Base-by-base conservation (phyloP, 192 early-diverging fungal species). In the Coemansia sp. region DNA sequence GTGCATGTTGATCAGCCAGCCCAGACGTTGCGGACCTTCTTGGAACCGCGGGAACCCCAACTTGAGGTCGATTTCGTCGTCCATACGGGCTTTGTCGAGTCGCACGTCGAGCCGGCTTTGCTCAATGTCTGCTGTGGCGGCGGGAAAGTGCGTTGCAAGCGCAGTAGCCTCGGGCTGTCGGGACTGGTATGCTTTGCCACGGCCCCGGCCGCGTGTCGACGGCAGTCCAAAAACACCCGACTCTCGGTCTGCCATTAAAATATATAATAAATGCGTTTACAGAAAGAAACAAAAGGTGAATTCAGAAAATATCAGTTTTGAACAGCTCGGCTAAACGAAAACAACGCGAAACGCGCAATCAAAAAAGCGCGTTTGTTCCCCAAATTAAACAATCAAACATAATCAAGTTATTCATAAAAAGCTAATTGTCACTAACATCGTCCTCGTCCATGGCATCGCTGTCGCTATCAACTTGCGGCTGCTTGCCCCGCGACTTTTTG, bases 1-100 rank as follows among this genome's bases (percentile, higher is more conserved):
- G 65, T 94, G 91, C 85, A 97, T 96, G 84, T 99, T 99, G 27
- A 96, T 87, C 35, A 99, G 82, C 97, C 97, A 99, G 1, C 97
- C 97, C 2, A 90, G 64, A 17, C 85, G 83, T 45, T 82, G 76
- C 10, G 89, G 87, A 9, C 91, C 91, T 58, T 91, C 86, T 27
- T 90, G 85, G 66, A 89, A 89, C 67, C 85, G 79, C 12, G 72
- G 58, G 53, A 90, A 92, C 29, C 89, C 89, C 23, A 92, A 75
- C 54, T 77, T 79, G 9, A 66, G 73, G 58, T 90, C 88, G 55
- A 92, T 67, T 55, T 76, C 70, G 67, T 82, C 79, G 48, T 29
- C 63, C 7, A 27, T 48, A 15, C 60, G 65, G 23, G 69, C 79
- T 22, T 62, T 58, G 29, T 82, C 79, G 59, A 64, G 59, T 19